Conservation (phyloP, 2,329 filamentous ascomycete species). For the Fonsecaea nubica region DNA sequence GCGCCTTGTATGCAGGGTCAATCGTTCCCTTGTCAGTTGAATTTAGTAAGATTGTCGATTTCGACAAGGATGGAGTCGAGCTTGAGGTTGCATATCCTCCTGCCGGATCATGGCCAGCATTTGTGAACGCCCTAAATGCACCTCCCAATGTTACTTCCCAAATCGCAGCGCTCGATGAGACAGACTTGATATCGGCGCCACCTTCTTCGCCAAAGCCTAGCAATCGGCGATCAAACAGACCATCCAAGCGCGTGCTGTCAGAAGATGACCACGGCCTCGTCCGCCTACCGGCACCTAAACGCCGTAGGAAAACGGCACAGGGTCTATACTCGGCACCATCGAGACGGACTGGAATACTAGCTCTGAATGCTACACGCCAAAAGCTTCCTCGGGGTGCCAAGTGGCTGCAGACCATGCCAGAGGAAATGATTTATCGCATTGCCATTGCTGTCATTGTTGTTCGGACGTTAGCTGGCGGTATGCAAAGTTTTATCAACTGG, state of each 20-base stretch:
- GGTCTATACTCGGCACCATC: not conserved
- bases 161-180: constrained; percentile 11
- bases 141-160: constrained; percentile 17
- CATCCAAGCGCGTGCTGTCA: constrained; percentile 25
- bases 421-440: constrained; percentile 44
- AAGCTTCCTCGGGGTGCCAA: constrained; percentile 18
- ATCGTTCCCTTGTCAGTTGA: not conserved
- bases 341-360: constrained; percentile 1
- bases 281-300: constrained; percentile 19
- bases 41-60: constrained; percentile 25
- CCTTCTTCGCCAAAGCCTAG: constrained; percentile 3
- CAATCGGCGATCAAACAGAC: constrained; percentile 14
- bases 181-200: constrained; percentile 10
- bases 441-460: constrained; percentile 53
- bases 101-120: constrained; percentile 30
- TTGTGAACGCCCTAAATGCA: constrained; percentile 23
- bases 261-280: constrained; percentile 24
- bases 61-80: constrained; percentile 23
- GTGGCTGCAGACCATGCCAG: constrained; percentile 28
- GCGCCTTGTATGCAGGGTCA: constrained; percentile 20
- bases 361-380: not conserved
- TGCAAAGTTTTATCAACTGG: constrained; percentile 54
- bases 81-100: constrained; percentile 28
- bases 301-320: constrained; percentile 17
- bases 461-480: constrained; percentile 53